phyloP scores from a whole-genome alignment of 2,329 filamentous ascomycete genomes.

The Didymella exigua region DNA sequence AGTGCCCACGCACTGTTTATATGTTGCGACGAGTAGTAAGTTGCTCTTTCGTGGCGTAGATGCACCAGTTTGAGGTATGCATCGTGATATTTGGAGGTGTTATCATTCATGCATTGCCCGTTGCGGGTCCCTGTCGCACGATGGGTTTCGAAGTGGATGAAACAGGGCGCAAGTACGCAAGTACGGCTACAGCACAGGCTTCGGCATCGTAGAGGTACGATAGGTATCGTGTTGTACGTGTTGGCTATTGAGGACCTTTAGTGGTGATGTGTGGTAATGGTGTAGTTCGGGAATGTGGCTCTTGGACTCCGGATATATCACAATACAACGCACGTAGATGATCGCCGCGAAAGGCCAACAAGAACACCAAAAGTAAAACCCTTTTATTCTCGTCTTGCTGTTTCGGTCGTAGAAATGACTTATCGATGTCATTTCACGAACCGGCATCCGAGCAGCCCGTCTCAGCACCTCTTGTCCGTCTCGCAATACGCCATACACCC shows the following conservation, averaged over 20 bases:
- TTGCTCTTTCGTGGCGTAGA: background rate
- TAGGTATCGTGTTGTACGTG: background rate
- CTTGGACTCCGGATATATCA: background rate
- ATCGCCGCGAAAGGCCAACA: background rate
- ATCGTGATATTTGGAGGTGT: slow-evolving; percentile 2
- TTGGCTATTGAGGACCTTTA: background rate
- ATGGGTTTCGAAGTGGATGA: slow-evolving; percentile 15
- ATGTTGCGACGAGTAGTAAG: slow-evolving; percentile 5
- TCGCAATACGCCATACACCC: background rate
- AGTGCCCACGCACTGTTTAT: slow-evolving; percentile 6
- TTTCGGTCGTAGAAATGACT: background rate
- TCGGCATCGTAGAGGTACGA: background rate
- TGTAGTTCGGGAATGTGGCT: background rate
- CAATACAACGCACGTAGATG: background rate
- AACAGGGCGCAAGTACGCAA: slow-evolving; percentile 4
- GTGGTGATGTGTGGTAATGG: background rate
- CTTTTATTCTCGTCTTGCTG: background rate
- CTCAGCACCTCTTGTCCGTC: slow-evolving; percentile 8
- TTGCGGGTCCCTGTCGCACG: slow-evolving; percentile 17
- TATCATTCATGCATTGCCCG: slow-evolving; percentile 11
- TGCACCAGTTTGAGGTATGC: slow-evolving; percentile 7
- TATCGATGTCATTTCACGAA: background rate
- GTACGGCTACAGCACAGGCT: background rate
- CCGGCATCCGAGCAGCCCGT: background rate
- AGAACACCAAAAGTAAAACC: background rate